Conservation (phyloP, 352 stramenopile genomes). For the Peronospora belbahrii region DNA sequence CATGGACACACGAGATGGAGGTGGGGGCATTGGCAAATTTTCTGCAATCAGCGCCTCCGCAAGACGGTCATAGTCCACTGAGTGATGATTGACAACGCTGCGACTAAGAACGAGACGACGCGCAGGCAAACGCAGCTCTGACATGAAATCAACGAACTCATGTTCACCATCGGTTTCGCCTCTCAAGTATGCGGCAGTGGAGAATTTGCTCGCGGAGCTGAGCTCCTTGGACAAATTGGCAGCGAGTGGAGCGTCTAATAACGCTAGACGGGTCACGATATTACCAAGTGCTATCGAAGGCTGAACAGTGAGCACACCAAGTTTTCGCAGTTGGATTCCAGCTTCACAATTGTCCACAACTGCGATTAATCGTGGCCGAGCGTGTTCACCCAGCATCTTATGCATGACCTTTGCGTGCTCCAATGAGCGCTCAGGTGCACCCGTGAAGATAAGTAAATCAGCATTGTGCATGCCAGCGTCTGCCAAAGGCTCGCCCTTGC, state of each 20-base stretch:
- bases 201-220: conserved; percentile 30
- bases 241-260: conserved; percentile 37
- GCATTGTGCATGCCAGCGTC: conserved; percentile 30
- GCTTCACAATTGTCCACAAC: conserved; percentile 36
- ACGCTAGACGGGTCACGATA: conserved; percentile 47
- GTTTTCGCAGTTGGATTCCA: conserved; percentile 35
- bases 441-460: conserved; percentile 55
- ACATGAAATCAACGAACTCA: conserved; percentile 37
- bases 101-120: conserved; percentile 36
- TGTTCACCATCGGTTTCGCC: conserved; percentile 19
- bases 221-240: conserved; percentile 34
- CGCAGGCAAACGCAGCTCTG: conserved; percentile 32
- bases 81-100: conserved; percentile 60
- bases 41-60: conserved; percentile 30
- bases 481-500: conserved; percentile 11
- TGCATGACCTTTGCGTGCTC: conserved; percentile 49
- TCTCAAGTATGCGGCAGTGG: conserved; percentile 46
- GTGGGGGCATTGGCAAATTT: conserved; percentile 36
- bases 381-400: conserved; percentile 31
- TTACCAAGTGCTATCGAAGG: conserved; percentile 59
- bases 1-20: conserved; percentile 57
- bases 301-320: conserved; percentile 53
- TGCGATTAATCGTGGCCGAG: conserved; percentile 42
- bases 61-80: conserved; percentile 44
- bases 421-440: conserved; percentile 33